A percentile compares a stretch with the other conserved stretches of the same genome.
Conservation (phyloP, 306 rosid species). For the Ammopiptanthus mongolicus region DNA sequence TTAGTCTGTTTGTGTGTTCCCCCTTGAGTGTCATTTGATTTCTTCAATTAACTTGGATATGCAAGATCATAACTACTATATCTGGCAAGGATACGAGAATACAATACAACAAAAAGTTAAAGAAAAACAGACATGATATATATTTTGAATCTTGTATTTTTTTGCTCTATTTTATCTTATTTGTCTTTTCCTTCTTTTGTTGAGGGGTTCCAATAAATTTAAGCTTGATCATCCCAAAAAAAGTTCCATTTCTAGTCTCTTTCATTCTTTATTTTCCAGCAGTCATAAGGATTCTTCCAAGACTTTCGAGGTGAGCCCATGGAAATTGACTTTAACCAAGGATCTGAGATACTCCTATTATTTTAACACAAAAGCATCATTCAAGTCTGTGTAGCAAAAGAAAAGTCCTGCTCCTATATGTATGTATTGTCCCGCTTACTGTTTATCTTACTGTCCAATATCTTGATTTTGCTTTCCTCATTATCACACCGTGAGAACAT, state of each 20-base stretch:
- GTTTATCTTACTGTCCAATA: slow-evolving; percentile 25
- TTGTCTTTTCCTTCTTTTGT: not conserved
- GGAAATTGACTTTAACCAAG: slow-evolving; percentile 28
- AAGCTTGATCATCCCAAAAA: slow-evolving; percentile 5
- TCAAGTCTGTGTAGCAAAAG: slow-evolving; percentile 35
- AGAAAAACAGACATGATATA: not conserved
- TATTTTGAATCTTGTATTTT: not conserved
- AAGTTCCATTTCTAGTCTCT: slow-evolving; percentile 22
- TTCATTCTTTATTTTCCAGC: slow-evolving; percentile 24
- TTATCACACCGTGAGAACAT: slow-evolving; percentile 29
- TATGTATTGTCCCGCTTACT: slow-evolving; percentile 29
- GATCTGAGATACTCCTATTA: slow-evolving; percentile 20
- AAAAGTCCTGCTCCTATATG: slow-evolving; percentile 21
- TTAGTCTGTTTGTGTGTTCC: not conserved
- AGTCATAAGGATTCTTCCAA: slow-evolving; percentile 12
- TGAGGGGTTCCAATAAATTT: not conserved
- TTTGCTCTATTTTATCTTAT: not conserved
- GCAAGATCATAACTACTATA: not conserved
- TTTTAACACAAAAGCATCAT: slow-evolving; percentile 26
- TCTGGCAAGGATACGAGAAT: not conserved
- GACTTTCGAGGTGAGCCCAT: slow-evolving; percentile 9
- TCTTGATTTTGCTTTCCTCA: slow-evolving; percentile 29
- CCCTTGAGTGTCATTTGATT: not conserved
- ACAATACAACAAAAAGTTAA: not conserved
- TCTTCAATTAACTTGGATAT: not conserved